These are phyloP conservation scores for Helicocarpus griseus DNA, from an alignment of 2,329 filamentous ascomycete genomes.

Conservation along the genomic window DNA sequence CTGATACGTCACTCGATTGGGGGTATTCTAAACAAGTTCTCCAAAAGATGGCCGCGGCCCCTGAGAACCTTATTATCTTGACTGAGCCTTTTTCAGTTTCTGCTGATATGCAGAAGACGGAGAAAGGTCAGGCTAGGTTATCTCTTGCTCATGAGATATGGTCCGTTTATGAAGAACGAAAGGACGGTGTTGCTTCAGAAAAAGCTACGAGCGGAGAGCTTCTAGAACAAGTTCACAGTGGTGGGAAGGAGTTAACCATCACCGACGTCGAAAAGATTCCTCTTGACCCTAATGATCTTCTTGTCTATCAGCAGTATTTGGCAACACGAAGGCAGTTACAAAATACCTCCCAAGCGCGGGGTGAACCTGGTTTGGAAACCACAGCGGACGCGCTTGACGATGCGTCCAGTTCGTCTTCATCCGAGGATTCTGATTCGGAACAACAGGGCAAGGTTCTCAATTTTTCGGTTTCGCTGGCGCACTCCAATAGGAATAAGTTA, in stretches of 20 bases:
- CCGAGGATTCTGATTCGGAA: conserved; percentile 80
- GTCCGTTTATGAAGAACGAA: conserved; percentile 65
- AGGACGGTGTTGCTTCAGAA: conserved; percentile 54
- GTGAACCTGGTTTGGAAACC: conserved; percentile 60
- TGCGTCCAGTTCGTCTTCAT: conserved; percentile 76
- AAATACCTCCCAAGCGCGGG: conserved; percentile 63
- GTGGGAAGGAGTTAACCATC: conserved; percentile 53
- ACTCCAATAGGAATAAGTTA: conserved; percentile 75
- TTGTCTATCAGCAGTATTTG: conserved; percentile 83
- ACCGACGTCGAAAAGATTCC: conserved; percentile 53
- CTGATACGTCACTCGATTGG: conserved; percentile 85
- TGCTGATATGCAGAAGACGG: conserved; percentile 15
- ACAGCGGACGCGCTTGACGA: conserved; percentile 62
- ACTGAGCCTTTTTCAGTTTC: conserved; percentile 54
- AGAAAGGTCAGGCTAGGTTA: conserved; percentile 26
- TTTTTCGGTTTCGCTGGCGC: conserved; percentile 72
- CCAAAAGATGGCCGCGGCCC: conserved; percentile 61
- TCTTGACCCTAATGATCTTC: conserved; percentile 65
- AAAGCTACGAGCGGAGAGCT: conserved; percentile 45
- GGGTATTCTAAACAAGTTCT: conserved; percentile 81
- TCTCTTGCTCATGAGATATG: conserved; percentile 68
- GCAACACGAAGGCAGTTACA: conserved; percentile 81
- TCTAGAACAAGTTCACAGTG: conserved; percentile 57
- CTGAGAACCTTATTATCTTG: conserved; percentile 74
- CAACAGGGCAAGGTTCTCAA: conserved; percentile 89